Evolutionary conservation across 257 asterid genomes (phyloP).

Genomic region (Gentiana macrophylla): DNA sequence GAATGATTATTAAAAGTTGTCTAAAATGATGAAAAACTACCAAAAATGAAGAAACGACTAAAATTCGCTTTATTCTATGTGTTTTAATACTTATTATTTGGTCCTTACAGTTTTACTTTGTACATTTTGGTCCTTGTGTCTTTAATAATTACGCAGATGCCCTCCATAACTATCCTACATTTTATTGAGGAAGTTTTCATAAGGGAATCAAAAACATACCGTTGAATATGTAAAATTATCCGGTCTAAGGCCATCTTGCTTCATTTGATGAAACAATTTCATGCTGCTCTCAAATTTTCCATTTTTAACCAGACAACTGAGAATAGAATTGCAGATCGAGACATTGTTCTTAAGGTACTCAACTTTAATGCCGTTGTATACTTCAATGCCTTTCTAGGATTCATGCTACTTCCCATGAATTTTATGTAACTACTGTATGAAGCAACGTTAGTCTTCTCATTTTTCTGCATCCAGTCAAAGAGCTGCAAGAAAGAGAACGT

Average conservation of each 20-base stretch:
- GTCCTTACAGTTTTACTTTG: no score
- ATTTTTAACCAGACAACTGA: conserved; percentile 58
- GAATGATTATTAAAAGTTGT: neutral
- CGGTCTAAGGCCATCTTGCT: conserved; percentile 73
- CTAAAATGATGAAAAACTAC: conserved; percentile 1
- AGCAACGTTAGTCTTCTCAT: conserved; percentile 66
- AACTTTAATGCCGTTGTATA: conserved; percentile 63
- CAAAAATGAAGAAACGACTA: conserved; percentile 6
- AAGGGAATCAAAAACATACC: conserved; percentile 24
- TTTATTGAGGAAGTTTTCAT: no score
- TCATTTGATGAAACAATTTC: conserved; percentile 76
- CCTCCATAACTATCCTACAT: no score
- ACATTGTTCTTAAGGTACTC: conserved; percentile 46
- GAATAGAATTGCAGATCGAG: conserved; percentile 80
- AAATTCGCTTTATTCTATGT: conserved; percentile 13
- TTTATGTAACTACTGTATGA: conserved; percentile 87
- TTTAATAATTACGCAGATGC: no score
- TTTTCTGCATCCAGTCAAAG: conserved; percentile 87
- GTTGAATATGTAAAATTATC: conserved; percentile 87
- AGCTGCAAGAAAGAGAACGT: conserved; percentile 44
- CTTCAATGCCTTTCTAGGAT: conserved; percentile 50
- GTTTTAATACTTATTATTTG: no score
- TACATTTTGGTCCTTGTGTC: no score
- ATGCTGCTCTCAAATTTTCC: conserved; percentile 71
- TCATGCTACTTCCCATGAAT: conserved; percentile 57